These are phyloP conservation scores for Dactylellina sp. DNA, from an alignment of 2,329 filamentous ascomycete species.

Conservation along the genomic window DNA sequence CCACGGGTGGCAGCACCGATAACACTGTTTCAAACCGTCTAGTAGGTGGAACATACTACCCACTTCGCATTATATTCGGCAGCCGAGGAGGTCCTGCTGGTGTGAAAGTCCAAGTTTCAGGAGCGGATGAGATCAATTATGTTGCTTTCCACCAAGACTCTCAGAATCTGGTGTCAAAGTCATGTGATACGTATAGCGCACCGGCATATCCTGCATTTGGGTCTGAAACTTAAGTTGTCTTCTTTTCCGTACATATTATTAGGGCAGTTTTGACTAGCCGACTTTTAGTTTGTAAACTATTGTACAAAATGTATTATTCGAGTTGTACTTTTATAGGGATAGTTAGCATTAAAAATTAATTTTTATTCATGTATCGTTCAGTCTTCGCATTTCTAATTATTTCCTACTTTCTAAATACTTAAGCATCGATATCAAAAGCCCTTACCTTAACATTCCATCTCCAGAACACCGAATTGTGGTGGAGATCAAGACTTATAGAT, in stretches of 20 bases:
- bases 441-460: too few relatives aligned
- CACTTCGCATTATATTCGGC: slow-evolving; percentile 11
- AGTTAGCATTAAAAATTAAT: too few relatives aligned
- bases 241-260: background rate
- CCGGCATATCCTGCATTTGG: slow-evolving; percentile 5
- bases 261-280: background rate
- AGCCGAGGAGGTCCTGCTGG: background rate
- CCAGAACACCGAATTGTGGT: too few relatives aligned
- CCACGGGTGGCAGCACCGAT: background rate
- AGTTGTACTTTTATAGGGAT: too few relatives aligned
- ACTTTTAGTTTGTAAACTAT: background rate
- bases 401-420: too few relatives aligned
- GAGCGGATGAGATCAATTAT: slow-evolving; percentile 6
- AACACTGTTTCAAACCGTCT: background rate
- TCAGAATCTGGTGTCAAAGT: slow-evolving; percentile 12
- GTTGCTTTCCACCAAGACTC: slow-evolving; percentile 8
- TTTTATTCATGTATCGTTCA: too few relatives aligned
- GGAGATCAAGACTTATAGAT: too few relatives aligned
- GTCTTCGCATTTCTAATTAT: too few relatives aligned
- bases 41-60: slow-evolving; percentile 2
- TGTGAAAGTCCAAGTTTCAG: slow-evolving; percentile 8
- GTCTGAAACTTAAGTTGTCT: background rate
- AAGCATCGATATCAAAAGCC: too few relatives aligned
- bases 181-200: background rate
- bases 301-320: too few relatives aligned